Conservation (phyloP, 805 yeast genomes). For the Candida pseudoglaebosa region DNA sequence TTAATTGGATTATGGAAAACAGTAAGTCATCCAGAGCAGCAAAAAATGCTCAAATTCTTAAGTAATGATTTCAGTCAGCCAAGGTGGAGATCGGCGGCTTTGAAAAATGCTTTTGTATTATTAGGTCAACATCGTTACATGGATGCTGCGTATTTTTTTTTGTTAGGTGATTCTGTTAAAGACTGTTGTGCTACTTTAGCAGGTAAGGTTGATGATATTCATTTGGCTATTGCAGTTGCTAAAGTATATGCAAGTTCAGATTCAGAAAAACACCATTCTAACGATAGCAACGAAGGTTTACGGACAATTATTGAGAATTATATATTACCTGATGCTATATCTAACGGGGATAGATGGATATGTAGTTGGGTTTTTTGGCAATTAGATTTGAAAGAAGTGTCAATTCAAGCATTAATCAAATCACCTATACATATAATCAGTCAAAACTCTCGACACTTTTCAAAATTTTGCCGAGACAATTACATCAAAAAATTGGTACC, state of each 20-base stretch:
- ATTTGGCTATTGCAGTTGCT: constrained; percentile 77
- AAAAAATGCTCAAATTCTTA: constrained; percentile 74
- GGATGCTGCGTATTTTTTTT: constrained; percentile 87
- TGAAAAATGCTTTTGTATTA: constrained; percentile 87
- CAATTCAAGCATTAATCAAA: constrained; percentile 65
- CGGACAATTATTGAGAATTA: constrained; percentile 42
- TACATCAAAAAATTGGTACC: constrained; percentile 10
- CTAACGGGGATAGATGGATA: constrained; percentile 73
- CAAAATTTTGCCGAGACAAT: constrained; percentile 14
- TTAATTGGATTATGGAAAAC: constrained; percentile 82
- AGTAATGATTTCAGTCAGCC: constrained; percentile 68
- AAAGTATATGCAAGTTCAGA: constrained; percentile 60
- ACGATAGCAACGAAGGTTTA: constrained; percentile 5
- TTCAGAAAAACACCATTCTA: constrained; percentile 14
- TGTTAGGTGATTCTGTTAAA: constrained; percentile 67
- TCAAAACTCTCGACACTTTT: constrained; percentile 17
- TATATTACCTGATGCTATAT: constrained; percentile 54
- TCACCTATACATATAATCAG: constrained; percentile 40
- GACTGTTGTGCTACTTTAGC: constrained; percentile 78
- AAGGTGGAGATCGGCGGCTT: constrained; percentile 85
- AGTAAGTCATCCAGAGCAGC: constrained; percentile 72
- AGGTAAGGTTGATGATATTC: constrained; percentile 61
- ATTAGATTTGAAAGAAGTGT: constrained; percentile 30
- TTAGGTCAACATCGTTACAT: constrained; percentile 81
- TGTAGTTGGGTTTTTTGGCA: constrained; percentile 80